A percentile compares a stretch with the other conserved stretches of the same genome.
phyloP scores from a whole-genome alignment of 768 basidiomycete genomes.

The Chiua virens region DNA sequence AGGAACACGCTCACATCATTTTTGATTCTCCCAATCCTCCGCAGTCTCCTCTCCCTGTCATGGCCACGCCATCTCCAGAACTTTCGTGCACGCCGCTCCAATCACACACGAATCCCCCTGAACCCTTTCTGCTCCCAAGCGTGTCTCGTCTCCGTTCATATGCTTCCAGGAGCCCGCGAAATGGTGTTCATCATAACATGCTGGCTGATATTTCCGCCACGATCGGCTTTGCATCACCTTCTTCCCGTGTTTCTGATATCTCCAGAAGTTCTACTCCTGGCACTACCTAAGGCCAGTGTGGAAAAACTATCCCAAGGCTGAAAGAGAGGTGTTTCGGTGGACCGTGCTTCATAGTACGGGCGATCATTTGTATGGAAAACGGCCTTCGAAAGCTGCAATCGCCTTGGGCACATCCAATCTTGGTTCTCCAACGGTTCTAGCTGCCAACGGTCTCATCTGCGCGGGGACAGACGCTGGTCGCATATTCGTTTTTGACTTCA shows the following conservation, averaged over 20 bases:
- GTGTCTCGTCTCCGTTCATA: conserved; percentile 79
- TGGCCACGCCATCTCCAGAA: conserved; percentile 38
- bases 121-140: conserved; percentile 68
- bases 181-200: conserved; percentile 42
- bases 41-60: conserved; percentile 36
- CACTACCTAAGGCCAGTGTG: conserved; percentile 19
- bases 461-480: conserved; percentile 82
- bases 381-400: conserved; percentile 58
- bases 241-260: conserved; percentile 68
- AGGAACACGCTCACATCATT: conserved; percentile 37
- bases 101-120: conserved; percentile 24
- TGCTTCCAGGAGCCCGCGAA: conserved; percentile 46
- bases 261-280: conserved; percentile 68
- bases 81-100: neutral
- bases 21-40: conserved; percentile 41
- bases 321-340: conserved; percentile 75
- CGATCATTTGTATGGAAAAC: conserved; percentile 52
- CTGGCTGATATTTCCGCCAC: conserved; percentile 45
- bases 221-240: conserved; percentile 50
- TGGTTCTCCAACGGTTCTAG: conserved; percentile 77
- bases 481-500: conserved; percentile 85
- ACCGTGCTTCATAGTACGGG: conserved; percentile 60
- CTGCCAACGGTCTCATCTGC: conserved; percentile 86
- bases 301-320: conserved; percentile 22
- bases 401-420: conserved; percentile 56